These are phyloP conservation scores for Plasmodium malariae DNA, from an alignment of 169 alveolate species.

Conservation along the genomic window DNA sequence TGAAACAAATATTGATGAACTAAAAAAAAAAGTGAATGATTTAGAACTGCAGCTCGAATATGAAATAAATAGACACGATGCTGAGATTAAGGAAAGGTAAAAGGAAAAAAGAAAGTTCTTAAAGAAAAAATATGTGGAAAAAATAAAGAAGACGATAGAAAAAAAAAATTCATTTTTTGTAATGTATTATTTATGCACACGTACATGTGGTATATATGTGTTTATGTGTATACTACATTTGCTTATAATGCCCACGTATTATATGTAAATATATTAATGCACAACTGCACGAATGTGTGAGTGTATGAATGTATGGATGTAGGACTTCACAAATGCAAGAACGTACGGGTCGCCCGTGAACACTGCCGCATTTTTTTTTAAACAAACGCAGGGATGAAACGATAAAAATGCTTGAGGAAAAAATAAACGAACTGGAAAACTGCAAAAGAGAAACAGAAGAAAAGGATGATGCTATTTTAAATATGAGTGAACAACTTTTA, in stretches of 20 bases:
- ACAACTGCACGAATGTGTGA: no score
- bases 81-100: constrained; percentile 60
- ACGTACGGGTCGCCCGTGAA: no score
- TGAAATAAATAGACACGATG: constrained; percentile 69
- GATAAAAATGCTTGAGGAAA: constrained; percentile 36
- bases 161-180: no score
- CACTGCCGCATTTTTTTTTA: neutral
- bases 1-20: constrained; percentile 20
- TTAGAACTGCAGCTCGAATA: constrained; percentile 70
- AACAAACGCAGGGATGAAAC: constrained; percentile 35
- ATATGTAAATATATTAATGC: no score
- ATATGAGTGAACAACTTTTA: constrained; percentile 53
- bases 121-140: neutral
- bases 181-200: no score
- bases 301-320: no score
- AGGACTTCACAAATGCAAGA: no score
- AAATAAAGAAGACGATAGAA: no score
- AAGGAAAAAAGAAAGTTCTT: neutral
- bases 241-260: no score
- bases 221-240: no score
- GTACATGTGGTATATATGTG: no score
- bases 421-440: constrained; percentile 26
- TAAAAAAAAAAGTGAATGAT: constrained; percentile 49
- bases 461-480: constrained; percentile 61
- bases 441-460: constrained; percentile 32